Evolutionary conservation across 2,329 filamentous ascomycete genomes (phyloP).

Genomic region (Colletotrichum siamense): DNA sequence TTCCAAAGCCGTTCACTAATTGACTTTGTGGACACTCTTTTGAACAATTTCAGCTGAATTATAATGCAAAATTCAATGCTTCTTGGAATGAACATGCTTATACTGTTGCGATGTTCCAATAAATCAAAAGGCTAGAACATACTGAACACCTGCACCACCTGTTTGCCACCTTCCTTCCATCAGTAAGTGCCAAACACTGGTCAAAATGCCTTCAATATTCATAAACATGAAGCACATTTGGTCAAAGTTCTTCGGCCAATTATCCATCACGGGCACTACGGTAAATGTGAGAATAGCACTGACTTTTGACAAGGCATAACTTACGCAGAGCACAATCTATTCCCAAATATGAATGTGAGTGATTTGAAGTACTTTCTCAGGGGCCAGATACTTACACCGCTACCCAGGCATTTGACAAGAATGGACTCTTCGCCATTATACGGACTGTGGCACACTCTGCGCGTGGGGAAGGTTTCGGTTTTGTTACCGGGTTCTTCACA

Average conservation of each 20-base stretch:
- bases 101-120: neutral
- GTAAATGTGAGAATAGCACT: neutral
- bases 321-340: neutral
- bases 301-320: neutral
- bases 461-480: neutral
- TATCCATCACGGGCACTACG: neutral
- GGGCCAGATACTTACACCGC: neutral
- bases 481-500: neutral
- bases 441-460: neutral
- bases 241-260: neutral
- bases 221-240: neutral
- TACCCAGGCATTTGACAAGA: neutral
- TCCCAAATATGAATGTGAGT: neutral
- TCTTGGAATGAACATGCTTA: neutral
- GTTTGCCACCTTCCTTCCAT: neutral
- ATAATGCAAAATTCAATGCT: neutral
- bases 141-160: neutral
- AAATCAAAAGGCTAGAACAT: neutral
- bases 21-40: fast-evolving
- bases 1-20: neutral
- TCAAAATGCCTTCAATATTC: fast-evolving
- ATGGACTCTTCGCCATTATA: neutral
- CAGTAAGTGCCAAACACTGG: neutral
- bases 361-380: neutral
- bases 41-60: neutral